phyloP scores from a whole-genome alignment of 2,329 filamentous ascomycete genomes.

The Dactylellina parvicollis region DNA sequence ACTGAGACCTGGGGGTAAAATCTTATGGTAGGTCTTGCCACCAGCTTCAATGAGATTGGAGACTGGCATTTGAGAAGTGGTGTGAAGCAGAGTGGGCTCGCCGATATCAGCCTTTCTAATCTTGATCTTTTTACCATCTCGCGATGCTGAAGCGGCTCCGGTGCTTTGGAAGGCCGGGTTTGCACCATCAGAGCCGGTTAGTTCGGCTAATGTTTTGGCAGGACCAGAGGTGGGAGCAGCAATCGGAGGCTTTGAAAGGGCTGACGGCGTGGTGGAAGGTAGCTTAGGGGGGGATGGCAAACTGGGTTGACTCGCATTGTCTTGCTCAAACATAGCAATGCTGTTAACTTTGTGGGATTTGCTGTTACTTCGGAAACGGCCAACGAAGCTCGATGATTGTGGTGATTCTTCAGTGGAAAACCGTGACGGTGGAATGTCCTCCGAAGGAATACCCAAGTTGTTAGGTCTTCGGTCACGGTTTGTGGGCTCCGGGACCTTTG shows the following conservation, averaged over 20 bases:
- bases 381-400: constrained; percentile 33
- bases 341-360: constrained; percentile 44
- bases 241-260: constrained; percentile 35
- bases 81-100: constrained; percentile 42
- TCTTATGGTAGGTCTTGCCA: constrained; percentile 29
- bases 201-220: constrained; percentile 41
- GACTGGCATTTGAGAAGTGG: constrained; percentile 50
- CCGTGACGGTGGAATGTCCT: constrained; percentile 23
- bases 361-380: constrained; percentile 46
- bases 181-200: constrained; percentile 35
- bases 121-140: constrained; percentile 33
- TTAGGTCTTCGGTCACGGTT: constrained; percentile 26
- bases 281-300: constrained; percentile 34
- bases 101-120: constrained; percentile 47
- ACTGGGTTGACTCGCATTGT: constrained; percentile 22
- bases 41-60: constrained; percentile 52
- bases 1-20: constrained; percentile 38
- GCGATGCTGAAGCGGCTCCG: constrained; percentile 1
- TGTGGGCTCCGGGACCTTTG: background rate
- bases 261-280: constrained; percentile 5
- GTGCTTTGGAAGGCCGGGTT: constrained; percentile 44
- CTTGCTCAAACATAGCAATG: constrained; percentile 45
- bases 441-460: constrained; percentile 30
- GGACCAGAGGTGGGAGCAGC: background rate
- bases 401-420: constrained; percentile 49